A percentile compares a stretch with the other conserved stretches of the same genome.
phyloP scores from a whole-genome alignment of 129 eudicot genomes.

The Tagetes erecta region DNA sequence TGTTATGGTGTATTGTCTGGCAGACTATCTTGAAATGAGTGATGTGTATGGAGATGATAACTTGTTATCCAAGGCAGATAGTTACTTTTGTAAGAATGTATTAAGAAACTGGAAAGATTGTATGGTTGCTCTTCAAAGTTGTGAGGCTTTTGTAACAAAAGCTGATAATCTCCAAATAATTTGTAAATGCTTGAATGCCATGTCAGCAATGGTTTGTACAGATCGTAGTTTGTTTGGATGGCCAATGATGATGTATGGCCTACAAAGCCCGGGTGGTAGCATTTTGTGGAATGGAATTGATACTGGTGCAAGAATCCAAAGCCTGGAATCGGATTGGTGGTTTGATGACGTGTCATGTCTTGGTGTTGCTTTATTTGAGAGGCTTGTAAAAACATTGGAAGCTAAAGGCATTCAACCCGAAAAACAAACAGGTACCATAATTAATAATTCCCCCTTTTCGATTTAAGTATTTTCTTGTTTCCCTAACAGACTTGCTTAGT shows the following conservation, averaged over 20 bases:
- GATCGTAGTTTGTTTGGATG: slow-evolving; percentile 85
- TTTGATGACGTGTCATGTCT: slow-evolving; percentile 80
- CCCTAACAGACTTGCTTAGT: background rate
- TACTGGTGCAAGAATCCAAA: slow-evolving; percentile 80
- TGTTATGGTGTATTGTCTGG: slow-evolving; percentile 64
- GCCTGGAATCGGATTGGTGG: slow-evolving; percentile 87
- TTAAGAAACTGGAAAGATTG: slow-evolving; percentile 79
- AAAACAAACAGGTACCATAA: slow-evolving; percentile 42
- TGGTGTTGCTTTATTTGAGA: slow-evolving; percentile 50
- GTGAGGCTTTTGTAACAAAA: slow-evolving; percentile 45
- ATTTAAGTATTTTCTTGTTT: background rate
- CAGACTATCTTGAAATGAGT: slow-evolving; percentile 77
- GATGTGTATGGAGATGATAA: slow-evolving; percentile 76
- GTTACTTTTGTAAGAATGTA: slow-evolving; percentile 62
- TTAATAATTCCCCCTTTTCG: background rate
- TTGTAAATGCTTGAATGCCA: slow-evolving; percentile 56
- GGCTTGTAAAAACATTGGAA: slow-evolving; percentile 65
- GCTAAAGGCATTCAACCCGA: slow-evolving; percentile 71
- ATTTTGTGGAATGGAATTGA: slow-evolving; percentile 91
- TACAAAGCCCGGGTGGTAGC: slow-evolving; percentile 95
- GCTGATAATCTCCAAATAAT: slow-evolving; percentile 61
- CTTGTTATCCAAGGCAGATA: slow-evolving; percentile 50
- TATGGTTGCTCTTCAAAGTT: slow-evolving; percentile 65
- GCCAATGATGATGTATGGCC: slow-evolving; percentile 95
- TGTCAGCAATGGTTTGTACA: slow-evolving; percentile 74